A percentile compares a stretch with the other conserved stretches of the same genome.
These are phyloP conservation scores for Penicillium desertorum DNA, from an alignment of 495 filamentous ascomycete genomes.

Conservation along the genomic window DNA sequence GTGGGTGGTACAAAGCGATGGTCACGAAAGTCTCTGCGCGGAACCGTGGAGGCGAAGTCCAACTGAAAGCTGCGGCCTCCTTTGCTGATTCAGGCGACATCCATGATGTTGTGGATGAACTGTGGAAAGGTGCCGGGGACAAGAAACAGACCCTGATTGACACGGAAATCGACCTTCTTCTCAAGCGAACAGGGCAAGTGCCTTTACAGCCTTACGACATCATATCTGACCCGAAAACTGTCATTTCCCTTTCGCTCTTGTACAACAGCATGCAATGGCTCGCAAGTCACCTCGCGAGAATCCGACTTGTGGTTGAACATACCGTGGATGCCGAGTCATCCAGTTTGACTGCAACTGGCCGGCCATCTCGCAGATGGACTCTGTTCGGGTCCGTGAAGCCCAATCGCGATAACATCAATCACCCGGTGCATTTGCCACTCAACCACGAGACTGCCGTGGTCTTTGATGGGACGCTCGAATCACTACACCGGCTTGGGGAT, in stretches of 20 bases:
- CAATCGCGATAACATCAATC: constrained; percentile 49
- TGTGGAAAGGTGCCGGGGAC: constrained; percentile 51
- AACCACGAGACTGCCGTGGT: constrained; percentile 74
- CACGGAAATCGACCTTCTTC: constrained; percentile 64
- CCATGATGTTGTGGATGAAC: constrained; percentile 59
- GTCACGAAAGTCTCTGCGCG: constrained; percentile 44
- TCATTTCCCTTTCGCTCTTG: constrained; percentile 78
- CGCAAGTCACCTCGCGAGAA: constrained; percentile 68
- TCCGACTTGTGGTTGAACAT: constrained; percentile 67
- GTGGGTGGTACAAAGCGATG: constrained; percentile 76
- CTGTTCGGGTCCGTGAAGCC: constrained; percentile 60
- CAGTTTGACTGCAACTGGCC: constrained; percentile 37
- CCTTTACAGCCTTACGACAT: constrained; percentile 74
- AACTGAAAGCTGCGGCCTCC: constrained; percentile 68
- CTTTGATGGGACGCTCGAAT: constrained; percentile 85
- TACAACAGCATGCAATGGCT: constrained; percentile 99
- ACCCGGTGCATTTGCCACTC: constrained; percentile 83
- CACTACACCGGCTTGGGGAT: constrained; percentile 72
- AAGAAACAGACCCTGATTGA: constrained; percentile 42
- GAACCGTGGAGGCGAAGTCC: constrained; percentile 39
- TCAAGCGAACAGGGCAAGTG: constrained; percentile 60
- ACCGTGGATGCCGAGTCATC: constrained; percentile 43
- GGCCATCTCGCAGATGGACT: constrained; percentile 73
- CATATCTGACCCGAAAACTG: constrained; percentile 83
- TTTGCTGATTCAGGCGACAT: constrained; percentile 69